Evolutionary conservation across 2,329 filamentous ascomycete genomes (phyloP), one percentile per base, ranked within the genome.

Genomic region (Penicillium capsulatum): DNA sequence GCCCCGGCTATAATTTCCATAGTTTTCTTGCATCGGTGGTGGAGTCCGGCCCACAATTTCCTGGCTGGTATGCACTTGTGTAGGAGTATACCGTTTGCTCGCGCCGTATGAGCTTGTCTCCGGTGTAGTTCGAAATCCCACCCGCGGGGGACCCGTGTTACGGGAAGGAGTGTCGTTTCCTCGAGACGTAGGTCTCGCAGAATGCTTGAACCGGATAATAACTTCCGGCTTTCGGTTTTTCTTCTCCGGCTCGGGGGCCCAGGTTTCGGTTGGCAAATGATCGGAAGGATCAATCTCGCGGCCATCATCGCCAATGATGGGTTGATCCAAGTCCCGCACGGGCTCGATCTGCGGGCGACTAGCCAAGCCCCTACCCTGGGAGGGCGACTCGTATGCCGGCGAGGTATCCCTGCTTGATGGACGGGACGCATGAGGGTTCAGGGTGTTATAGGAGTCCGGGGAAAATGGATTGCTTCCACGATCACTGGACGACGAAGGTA

Each of bases 251-350:
- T 83, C 80, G 1, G 80, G 80, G 1, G 80, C 80, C 80, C 80
- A 83, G 2, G 77, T 79, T 45, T 81, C 75, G 3, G 80, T 70
- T 1, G 80, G 80, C 2, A 83, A 67, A 55, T 83, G 79, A 56
- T 83, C 80, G 0, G 78, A 80, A 3, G 80, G 80, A 59, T 83
- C 80, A 50, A 83, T 80, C 40, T 80, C 74, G 22, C 78, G 72
- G 11, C 80, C 80, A 55, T 81, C 76, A 54, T 78, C 79, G 13
- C 76, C 78, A 30, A 81, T 77, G 39, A 83, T 80, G 6, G 79
- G 77, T 2, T 73, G 75, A 27, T 72, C 47, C 4, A 37, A 60
- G 30, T 73, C 68, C 15, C 71, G 65, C 38, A 59, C 38, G 34
- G 62, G 53, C 43, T 67, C 64, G 5, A 61, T 51, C 38, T 71